Evolutionary conservation across 2,329 filamentous ascomycete genomes (phyloP).

Genomic region (Fusarium coicis): DNA sequence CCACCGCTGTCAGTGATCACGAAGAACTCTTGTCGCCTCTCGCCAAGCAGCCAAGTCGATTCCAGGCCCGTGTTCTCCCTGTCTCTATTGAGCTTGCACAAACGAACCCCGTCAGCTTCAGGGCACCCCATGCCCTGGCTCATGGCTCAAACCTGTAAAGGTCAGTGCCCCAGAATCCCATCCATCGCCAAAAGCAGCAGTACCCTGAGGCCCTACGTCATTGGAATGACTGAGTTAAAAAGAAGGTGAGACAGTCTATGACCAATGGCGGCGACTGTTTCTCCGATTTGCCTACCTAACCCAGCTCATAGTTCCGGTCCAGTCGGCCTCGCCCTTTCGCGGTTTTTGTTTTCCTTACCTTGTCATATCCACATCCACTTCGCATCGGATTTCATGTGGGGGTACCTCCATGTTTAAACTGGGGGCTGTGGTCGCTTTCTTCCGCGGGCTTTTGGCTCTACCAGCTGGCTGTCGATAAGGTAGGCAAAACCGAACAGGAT

Average conservation of each 20-base stretch:
- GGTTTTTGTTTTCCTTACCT: not conserved
- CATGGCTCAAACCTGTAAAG: not conserved
- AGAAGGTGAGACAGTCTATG: constrained; percentile 34
- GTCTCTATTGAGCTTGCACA: constrained; percentile 12
- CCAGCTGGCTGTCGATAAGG: not conserved
- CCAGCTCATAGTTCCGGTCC: not conserved
- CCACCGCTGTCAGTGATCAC: constrained; percentile 30
- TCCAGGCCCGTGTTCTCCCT: constrained; percentile 30
- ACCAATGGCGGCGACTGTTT: constrained; percentile 26
- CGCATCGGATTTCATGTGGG: constrained; percentile 43
- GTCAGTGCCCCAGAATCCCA: constrained; percentile 28
- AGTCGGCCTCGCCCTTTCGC: constrained; percentile 19
- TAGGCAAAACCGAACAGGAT: constrained; percentile 14
- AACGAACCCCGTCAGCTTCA: constrained; percentile 27
- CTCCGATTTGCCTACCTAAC: constrained; percentile 13
- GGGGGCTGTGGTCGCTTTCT: constrained; percentile 20
- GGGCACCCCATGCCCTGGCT: constrained; percentile 32
- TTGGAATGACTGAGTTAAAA: constrained; percentile 28
- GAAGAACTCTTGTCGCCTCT: constrained; percentile 29
- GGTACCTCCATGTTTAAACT: constrained; percentile 25
- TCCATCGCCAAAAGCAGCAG: constrained; percentile 18
- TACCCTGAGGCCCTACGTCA: constrained; percentile 40
- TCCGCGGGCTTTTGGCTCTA: constrained; percentile 21
- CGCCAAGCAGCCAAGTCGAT: constrained; percentile 33
- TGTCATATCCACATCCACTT: constrained; percentile 15